Percentiles rank a stretch among this genome's conserved stretches.
These are phyloP conservation scores for Sechiopsis laciniata DNA, from an alignment of 306 rosid species.

Conservation along the genomic window DNA sequence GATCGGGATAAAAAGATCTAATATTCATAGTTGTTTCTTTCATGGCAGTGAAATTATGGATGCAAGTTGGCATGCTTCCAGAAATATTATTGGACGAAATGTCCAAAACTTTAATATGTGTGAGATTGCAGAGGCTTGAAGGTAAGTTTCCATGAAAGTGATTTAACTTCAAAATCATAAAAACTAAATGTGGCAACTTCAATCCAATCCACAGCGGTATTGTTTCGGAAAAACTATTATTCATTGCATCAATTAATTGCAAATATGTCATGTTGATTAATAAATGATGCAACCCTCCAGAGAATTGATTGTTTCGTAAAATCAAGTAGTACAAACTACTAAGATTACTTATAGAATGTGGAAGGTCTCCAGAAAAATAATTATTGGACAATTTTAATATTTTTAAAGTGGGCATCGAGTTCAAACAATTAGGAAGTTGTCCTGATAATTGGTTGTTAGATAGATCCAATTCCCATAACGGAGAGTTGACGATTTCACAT, in stretches of 20 bases:
- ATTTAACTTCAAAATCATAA: not conserved
- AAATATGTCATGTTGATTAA: not conserved
- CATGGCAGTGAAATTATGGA: not conserved
- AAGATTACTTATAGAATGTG: not conserved
- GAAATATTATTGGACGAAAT: not conserved
- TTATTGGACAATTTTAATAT: not conserved
- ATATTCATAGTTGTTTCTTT: too few relatives aligned
- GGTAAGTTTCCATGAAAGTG: not conserved
- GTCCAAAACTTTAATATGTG: not conserved
- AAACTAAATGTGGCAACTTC: too few relatives aligned
- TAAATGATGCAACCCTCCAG: not conserved
- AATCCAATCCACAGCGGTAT: not conserved
- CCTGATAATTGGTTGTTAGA: not conserved
- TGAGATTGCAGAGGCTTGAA: not conserved
- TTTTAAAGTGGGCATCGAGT: not conserved
- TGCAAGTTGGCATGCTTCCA: not conserved
- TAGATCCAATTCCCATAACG: not conserved
- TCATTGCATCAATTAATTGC: not conserved
- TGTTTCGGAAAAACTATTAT: not conserved
- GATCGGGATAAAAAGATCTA: not conserved
- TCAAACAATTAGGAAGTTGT: not conserved
- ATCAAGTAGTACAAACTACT: rapidly evolving
- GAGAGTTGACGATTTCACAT: not conserved
- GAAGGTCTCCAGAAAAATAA: not conserved
- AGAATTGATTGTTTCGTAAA: not conserved